Evolutionary conservation across 2,329 filamentous ascomycete species (phyloP), one percentile per base, ranked within the genome.

Genomic region (Cercospora beticola): DNA sequence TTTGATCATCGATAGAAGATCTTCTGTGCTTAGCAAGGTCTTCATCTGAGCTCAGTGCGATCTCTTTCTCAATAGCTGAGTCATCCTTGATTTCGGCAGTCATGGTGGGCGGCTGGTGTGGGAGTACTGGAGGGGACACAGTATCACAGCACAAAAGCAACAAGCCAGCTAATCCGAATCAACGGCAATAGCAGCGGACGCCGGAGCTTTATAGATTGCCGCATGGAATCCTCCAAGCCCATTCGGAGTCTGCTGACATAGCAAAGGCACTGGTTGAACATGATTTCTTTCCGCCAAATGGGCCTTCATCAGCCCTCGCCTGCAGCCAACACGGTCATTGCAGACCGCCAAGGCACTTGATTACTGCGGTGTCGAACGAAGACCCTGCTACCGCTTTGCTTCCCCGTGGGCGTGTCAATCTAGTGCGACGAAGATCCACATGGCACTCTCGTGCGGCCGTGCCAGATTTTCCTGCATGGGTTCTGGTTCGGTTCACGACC

Each of bases 31-130:
- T 18, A 10, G 36, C 28, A 28, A 62, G 43, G 28, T 64, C 59
- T 28, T 68, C 46, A 30, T 64, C 56, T 16, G 67, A 66, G 64
- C 67, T 66, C 30, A 69, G 16, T 18, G 60, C 58, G 43, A 62
- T 36, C 59, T 66, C 67, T 40, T 66, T 60, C 59, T 69, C 64
- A 16, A 52, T 28, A 31, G 52, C 59, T 5, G 30, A 21, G 14
- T 64, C 59, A 18, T 64, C 59, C 52, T 63, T 63, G 59, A 63
- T 30, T 18, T 66, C 52, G n/a, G 36, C 4, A 43, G 67, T 52
- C 67, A 69, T 69, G 28, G 9, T 66, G 56, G 56, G 52, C 62
- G 18, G 30, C 62, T 56, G 60, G 21, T 56, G 46, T 31, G 23
- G 62, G 46, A 40, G 49, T n/a, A 64, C 40, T 31, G 60, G 23